Base-by-base conservation (phyloP, 257 asterid species). In the Thymus quinquecostatus region DNA sequence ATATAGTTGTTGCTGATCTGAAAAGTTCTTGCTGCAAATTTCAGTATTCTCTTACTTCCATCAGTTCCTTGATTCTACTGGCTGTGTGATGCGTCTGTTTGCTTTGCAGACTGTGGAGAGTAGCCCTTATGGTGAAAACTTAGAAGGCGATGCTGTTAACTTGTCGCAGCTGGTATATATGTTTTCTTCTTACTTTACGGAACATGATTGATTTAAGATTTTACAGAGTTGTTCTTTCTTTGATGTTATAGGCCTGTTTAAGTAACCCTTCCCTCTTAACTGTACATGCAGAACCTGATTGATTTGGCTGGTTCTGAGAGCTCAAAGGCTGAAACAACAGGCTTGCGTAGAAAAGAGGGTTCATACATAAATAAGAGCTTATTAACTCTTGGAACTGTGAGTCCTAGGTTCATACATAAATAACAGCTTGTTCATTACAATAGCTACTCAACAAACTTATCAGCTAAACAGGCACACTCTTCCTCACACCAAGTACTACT, bases 281-380 rank as follows among this genome's bases (percentile, higher is more conserved):
- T 77, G 50, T 81, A 32, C 80, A 78, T 86, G 91, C 90, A 95
- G 99, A 93, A 95, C 86, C 96, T 92, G 73, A 95, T 95, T 85
- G 99, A 95, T 86, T 83, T 92, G 91, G 99, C 99, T 51, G 99
- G 99, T 80, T 95, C 99, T 69, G 99, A 95, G 87, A 95, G 98
- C 84, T 95, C 98, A 71, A 95, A 71, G 85, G 98, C 82, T 49
- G 98, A 87, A 83, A 92, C 99, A 68, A 88, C 88, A 10, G 99
- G 99, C 68, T 58, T 92, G 71, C 96, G 98, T 72, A 83, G 95
- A 78, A 95, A 95, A 82, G 99, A 95, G 81, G 99, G 99, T 58
- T 86, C 99, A 65, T 95, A 88, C 77, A 92, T 95, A 82, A 95
- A 95, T 75, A 95, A 95, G 87, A 95, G 99, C 83, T 88, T 95